Evolutionary conservation across 352 stramenopile genomes (phyloP), one percentile per base, ranked within the genome.

Genomic region (Globisporangium nagaii): DNA sequence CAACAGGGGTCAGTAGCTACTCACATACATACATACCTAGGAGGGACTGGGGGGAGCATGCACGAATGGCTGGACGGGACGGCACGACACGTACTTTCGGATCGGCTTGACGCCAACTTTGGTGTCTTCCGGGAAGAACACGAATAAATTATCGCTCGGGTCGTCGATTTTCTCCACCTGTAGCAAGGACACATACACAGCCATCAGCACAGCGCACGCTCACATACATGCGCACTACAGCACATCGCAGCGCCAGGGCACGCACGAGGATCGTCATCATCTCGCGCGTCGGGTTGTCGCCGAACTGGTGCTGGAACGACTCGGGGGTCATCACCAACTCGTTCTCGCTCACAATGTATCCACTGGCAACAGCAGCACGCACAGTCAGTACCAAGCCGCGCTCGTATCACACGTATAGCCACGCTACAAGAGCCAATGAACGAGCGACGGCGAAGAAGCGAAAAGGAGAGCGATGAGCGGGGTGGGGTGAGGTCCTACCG

Each of bases 51-150:
- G 28, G 13, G 15, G 3, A 35, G 12, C 22, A 5, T 6, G 22
- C 5, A 13, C 20, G 12, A 10, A 41, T 34, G 19, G 10, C 31
- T n/a, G n/a, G n/a, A 17, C 19, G 7, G 7, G 68, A 88, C 34
- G 93, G 82, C 9, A 58, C 39, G 27, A 8, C 72, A 84, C 75
- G 92, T 88, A 82, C 71, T 89, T 93, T 55, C 84, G 82, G 61
- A 99, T 98, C 28, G 96, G 93, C 75, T 98, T 98, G 40, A 99
- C 96, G 49, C 96, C 96, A 28, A 99, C 95, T 71, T 99, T 99
- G 67, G 98, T 98, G 64, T 99, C 97, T 60, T 99, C 92, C 0
- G 97, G 96, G 73, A 99, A 99, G 69, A 99, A 99, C 3, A 99
- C 96, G 66, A 99, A 99, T 47, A 99, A 82, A 71, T 96, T 90